phyloP scores from a whole-genome alignment of 164 flowering plant species.

The Berberis thunbergii region DNA sequence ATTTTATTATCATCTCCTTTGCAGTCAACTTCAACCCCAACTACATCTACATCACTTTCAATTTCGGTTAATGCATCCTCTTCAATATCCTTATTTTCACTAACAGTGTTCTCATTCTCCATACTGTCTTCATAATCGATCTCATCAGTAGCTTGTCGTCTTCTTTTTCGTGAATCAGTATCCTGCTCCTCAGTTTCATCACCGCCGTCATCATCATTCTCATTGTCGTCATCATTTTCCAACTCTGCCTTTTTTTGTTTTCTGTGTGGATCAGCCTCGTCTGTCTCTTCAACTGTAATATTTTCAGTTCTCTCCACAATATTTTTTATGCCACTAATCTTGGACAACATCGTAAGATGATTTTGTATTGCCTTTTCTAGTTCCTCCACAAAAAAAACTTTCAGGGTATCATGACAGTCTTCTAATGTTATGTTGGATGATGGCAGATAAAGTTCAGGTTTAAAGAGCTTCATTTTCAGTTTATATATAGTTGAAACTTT shows the following conservation, averaged over 20 bases:
- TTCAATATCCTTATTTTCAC: background rate
- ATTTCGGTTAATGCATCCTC: slow-evolving; percentile 24
- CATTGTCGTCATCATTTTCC: slow-evolving; percentile 19
- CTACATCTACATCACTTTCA: slow-evolving; percentile 24
- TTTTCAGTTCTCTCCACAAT: slow-evolving; percentile 17
- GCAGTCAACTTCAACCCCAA: slow-evolving; percentile 22
- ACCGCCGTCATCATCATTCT: slow-evolving; percentile 18
- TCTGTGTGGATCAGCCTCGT: slow-evolving; percentile 23
- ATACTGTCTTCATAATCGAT: slow-evolving; percentile 67
- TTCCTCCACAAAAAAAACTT: slow-evolving; percentile 30
- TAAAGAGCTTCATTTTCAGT: slow-evolving; percentile 51
- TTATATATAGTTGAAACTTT: slow-evolving; percentile 45
- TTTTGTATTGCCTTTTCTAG: slow-evolving; percentile 57
- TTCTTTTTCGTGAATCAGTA: slow-evolving; percentile 50
- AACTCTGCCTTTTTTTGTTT: background rate
- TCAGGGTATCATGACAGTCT: slow-evolving; percentile 40
- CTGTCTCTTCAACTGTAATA: slow-evolving; percentile 25
- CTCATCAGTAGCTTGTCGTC: slow-evolving; percentile 57
- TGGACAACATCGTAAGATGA: slow-evolving; percentile 43
- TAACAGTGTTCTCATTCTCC: slow-evolving; percentile 19
- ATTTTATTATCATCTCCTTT: slow-evolving; percentile 18
- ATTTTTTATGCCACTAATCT: slow-evolving; percentile 58
- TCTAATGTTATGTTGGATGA: slow-evolving; percentile 32
- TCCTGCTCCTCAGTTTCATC: slow-evolving; percentile 53
- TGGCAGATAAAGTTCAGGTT: slow-evolving; percentile 37